Conservation (phyloP, 768 basidiomycete genomes). For the Tylopilus balloui region DNA sequence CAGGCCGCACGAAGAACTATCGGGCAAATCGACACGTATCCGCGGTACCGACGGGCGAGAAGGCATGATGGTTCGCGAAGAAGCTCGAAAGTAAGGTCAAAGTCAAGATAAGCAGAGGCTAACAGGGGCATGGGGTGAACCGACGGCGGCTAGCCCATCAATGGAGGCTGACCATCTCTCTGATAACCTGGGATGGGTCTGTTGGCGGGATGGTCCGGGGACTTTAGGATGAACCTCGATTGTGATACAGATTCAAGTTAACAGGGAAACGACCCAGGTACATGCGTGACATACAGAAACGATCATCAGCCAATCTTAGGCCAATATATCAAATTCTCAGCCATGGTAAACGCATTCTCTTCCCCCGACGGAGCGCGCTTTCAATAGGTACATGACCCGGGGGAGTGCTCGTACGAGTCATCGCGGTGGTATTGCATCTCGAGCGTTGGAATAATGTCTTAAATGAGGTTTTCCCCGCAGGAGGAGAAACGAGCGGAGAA, state of each 20-base stretch:
- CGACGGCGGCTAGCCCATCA: slow-evolving; percentile 19
- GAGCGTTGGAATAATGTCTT: slow-evolving; percentile 28
- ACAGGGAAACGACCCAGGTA: slow-evolving; percentile 11
- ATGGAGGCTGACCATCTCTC: slow-evolving; percentile 22
- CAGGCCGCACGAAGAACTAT: slow-evolving; percentile 11
- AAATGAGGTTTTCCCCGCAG: slow-evolving; percentile 18
- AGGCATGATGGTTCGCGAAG: slow-evolving; percentile 16
- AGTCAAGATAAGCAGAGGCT: slow-evolving; percentile 9
- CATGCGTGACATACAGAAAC: slow-evolving; percentile 23
- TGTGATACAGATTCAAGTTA: slow-evolving; percentile 11
- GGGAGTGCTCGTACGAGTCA: slow-evolving; percentile 13
- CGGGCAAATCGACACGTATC: slow-evolving; percentile 19
- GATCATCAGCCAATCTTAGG: slow-evolving; percentile 3
- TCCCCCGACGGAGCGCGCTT: slow-evolving; percentile 22
- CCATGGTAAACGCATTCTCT: slow-evolving; percentile 30
- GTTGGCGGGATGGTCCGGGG: not conserved
- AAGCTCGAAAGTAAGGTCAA: slow-evolving; percentile 3
- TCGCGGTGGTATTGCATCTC: slow-evolving; percentile 20
- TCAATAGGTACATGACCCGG: slow-evolving; percentile 20
- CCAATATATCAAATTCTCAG: slow-evolving; percentile 25
- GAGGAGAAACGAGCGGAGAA: slow-evolving; percentile 15
- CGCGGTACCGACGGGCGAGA: slow-evolving; percentile 15
- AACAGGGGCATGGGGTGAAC: not conserved
- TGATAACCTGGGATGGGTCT: not conserved
- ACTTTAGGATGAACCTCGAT: not conserved